Evolutionary conservation across 2,329 filamentous ascomycete genomes (phyloP).

Genomic region (Hypoxylon sp.): DNA sequence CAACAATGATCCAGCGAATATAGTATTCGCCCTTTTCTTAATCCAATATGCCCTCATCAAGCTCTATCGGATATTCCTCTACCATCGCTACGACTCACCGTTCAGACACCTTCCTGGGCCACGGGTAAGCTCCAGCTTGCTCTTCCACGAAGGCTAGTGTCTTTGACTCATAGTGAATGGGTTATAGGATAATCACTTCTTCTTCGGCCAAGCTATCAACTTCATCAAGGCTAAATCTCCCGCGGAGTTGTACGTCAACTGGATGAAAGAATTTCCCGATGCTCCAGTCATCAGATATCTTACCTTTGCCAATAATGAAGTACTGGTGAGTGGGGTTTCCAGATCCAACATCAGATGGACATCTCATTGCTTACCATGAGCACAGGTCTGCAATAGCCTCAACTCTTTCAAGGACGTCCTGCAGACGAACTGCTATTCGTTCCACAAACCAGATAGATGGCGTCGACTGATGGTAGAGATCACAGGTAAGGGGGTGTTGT

Average conservation of each 20-base stretch:
- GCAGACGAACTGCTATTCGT: constrained; percentile 43
- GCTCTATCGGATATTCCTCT: constrained; percentile 32
- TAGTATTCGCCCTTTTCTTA: constrained; percentile 13
- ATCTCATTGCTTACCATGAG: not conserved
- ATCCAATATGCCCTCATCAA: constrained; percentile 29
- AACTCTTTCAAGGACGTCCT: constrained; percentile 43
- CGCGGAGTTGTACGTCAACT: constrained; percentile 36
- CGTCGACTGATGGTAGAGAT: constrained; percentile 20
- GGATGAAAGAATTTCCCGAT: constrained; percentile 41
- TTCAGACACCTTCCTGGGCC: constrained; percentile 32
- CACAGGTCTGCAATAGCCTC: constrained; percentile 38
- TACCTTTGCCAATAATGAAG: constrained; percentile 41
- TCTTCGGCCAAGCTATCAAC: constrained; percentile 37
- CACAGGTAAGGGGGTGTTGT: constrained; percentile 21
- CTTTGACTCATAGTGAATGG: too few relatives aligned
- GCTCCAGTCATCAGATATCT: constrained; percentile 45
- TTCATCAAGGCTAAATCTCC: constrained; percentile 32
- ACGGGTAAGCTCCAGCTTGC: too few relatives aligned
- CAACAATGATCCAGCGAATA: constrained; percentile 3
- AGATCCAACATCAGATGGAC: too few relatives aligned
- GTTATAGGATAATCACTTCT: constrained; percentile 39
- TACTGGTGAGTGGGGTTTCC: constrained; percentile 33
- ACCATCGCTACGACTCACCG: constrained; percentile 33
- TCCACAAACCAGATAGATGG: constrained; percentile 26
- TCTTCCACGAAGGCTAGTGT: too few relatives aligned